Evolutionary conservation across 1,284 basidiomycete genomes (phyloP).

Genomic region (Amylostereum areolatum): DNA sequence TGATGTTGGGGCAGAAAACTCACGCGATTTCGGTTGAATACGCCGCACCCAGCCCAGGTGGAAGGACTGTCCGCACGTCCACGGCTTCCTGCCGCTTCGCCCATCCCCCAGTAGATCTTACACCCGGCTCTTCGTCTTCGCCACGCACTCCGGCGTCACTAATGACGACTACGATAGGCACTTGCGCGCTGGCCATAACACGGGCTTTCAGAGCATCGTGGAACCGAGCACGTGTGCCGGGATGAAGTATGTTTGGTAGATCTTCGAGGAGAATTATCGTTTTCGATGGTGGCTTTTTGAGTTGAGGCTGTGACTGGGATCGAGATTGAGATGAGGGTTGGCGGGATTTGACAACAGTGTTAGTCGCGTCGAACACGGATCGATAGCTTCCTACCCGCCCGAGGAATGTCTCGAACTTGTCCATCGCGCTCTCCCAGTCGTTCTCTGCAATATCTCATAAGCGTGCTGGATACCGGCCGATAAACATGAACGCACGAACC

Average conservation of each 20-base stretch:
- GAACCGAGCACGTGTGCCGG: constrained; percentile 68
- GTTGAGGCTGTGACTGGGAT: background rate
- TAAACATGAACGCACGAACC: background rate
- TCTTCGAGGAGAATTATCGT: constrained; percentile 86
- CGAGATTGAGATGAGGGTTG: constrained; percentile 3
- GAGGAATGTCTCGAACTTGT: constrained; percentile 78
- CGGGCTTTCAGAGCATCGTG: constrained; percentile 59
- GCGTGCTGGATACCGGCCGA: background rate
- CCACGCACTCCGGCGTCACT: constrained; percentile 79
- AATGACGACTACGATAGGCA: constrained; percentile 78
- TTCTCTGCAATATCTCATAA: background rate
- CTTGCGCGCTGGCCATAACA: constrained; percentile 23
- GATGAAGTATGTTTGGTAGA: constrained; percentile 84
- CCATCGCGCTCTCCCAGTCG: constrained; percentile 54
- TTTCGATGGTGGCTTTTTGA: constrained; percentile 12
- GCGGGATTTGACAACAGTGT: background rate
- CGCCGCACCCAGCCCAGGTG: constrained; percentile 50
- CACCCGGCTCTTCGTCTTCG: constrained; percentile 50
- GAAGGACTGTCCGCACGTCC: constrained; percentile 66
- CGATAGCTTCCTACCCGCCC: constrained; percentile 65
- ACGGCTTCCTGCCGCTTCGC: constrained; percentile 45
- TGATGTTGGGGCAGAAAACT: constrained; percentile 16
- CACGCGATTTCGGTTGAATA: constrained; percentile 74
- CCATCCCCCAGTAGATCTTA: constrained; percentile 22
- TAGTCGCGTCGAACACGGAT: constrained; percentile 37